Base-by-base conservation (phyloP, 768 basidiomycete species). In the Mycena floridula region DNA sequence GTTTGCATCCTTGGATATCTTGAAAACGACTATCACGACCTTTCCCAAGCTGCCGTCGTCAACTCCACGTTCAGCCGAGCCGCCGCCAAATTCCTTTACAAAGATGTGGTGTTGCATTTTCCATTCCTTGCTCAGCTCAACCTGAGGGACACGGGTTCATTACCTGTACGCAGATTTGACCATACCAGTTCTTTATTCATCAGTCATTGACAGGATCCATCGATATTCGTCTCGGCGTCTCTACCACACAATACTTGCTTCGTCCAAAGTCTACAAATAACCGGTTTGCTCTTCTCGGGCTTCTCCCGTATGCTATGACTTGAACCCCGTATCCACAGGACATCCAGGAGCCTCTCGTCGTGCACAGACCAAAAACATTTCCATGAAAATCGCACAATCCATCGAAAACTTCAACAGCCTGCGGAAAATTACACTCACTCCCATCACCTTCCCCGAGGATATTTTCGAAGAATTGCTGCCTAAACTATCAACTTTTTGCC, bases 51-150 rank as follows among this genome's bases (percentile, higher is more conserved):
- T 51, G 58, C 73, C 27, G 55, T 77, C 12, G 75, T 76, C 13
- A 72, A 68, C 50, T 60, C 59, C 43, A 62, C 65, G n/a, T 73
- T 77, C 55, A 68, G 69, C 50, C 50, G 52, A 26, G 69, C 63
- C 7, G 69, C 76, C 7, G 68, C 74, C 12, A 61, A 56, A 20
- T 42, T 76, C 16, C 66, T 82, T 1, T 81, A 80, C 48, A 52
- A 56, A 13, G 55, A 57, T 16, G 69, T 79, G 7, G 59, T 70
- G n/a, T 52, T 75, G 32, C 62, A 68, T 3, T 72, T 73, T 21
- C 54, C 50, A 12, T 63, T 62, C 36, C 55, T 48, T 18, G 54
- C 58, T 13, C 30, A n/a, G 15, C 57, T 72, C 9, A 59, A 70
- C 50, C 49, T 73, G 47, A 63, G 60, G 50, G 59, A 67, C 46